Conservation (phyloP, 257 asterid genomes). For the Cinchona pubescens region DNA sequence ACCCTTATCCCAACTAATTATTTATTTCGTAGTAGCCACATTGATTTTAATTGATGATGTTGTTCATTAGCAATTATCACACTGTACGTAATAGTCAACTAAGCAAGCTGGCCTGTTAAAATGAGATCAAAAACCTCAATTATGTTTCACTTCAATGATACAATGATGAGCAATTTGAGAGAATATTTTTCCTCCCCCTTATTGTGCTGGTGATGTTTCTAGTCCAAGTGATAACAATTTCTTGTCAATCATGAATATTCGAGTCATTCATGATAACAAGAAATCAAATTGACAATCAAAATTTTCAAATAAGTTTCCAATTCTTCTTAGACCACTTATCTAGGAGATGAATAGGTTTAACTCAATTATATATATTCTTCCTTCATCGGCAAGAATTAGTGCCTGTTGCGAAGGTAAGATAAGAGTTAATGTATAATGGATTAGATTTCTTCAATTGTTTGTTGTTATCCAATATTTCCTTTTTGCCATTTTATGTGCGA, state of each 20-base stretch:
- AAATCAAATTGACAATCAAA: neutral
- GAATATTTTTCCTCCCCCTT: constrained; percentile 3
- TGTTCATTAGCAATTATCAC: neutral
- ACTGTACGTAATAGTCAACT: constrained; percentile 2
- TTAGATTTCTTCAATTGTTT: neutral
- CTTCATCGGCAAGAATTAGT: neutral
- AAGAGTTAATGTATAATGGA: neutral
- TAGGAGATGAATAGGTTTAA: neutral
- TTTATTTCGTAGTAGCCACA: neutral
- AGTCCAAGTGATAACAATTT: constrained; percentile 4
- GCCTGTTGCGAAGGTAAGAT: neutral
- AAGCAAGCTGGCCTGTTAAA: neutral
- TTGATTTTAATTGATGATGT: neutral
- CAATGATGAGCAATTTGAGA: constrained; percentile 15
- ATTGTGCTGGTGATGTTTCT: constrained; percentile 6
- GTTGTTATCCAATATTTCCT: neutral
- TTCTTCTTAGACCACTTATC: no score
- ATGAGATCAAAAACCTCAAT: neutral
- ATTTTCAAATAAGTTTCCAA: no score
- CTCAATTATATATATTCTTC: neutral
- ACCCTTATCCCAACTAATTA: neutral
- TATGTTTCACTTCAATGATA: constrained; percentile 1
- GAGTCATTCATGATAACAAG: constrained; percentile 4
- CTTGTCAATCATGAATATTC: constrained; percentile 13
- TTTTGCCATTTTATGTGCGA: no score